Base-by-base conservation (phyloP, 2,329 filamentous ascomycete species). In the Botryotinia calthae region DNA sequence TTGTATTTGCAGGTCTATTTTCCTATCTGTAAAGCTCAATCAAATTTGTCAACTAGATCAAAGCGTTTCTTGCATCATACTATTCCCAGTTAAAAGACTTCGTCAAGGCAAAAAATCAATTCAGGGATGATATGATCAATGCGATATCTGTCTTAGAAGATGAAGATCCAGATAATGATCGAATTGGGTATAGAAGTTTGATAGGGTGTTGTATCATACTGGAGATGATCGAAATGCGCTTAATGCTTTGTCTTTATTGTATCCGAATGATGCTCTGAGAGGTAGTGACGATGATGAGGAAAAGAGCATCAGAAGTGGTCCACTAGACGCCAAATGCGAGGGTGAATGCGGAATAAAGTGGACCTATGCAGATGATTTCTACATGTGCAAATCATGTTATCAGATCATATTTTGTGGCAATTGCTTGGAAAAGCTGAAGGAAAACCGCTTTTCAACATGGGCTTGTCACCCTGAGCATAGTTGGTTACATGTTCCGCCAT, bases 141-240 rank as follows among this genome's bases (percentile, higher is more conserved):
- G 12, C 5, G 12, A 51, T 51, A 1, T 0, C 48, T 16, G 14
- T n/a, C 6, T 51, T 51, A n/a, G 10, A n/a, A 51, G 48, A 51
- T 51, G 25, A n/a, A 0, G 12, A 16, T 16, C 48, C 12, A 51
- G 48, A 3, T 0, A 51, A 51, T 51, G 48, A 51, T n/a, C 0
- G 0, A 0, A n/a, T n/a, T 7, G 48, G 48, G 25, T n/a, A n/a
- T n/a, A 1, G 2, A n/a, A 25, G 4, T 51, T 0, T 51, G 22
- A 0, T 0, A n/a, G 0, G 4, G 22, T 0, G 0, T 1, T 1
- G 25, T 51, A 6, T 0, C 22, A 51, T n/a, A 6, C 4, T 1
- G 25, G 48, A 14, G 25, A 14, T 51, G 12, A n/a, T 51, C 48
- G 2, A 16, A n/a, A 51, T 7, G 12, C 12, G 25, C 48, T 51